A percentile compares a stretch with the other conserved stretches of the same genome.
Evolutionary conservation across 2,329 filamentous ascomycete genomes (phyloP).

Genomic region (Tolypocladium capitatum): DNA sequence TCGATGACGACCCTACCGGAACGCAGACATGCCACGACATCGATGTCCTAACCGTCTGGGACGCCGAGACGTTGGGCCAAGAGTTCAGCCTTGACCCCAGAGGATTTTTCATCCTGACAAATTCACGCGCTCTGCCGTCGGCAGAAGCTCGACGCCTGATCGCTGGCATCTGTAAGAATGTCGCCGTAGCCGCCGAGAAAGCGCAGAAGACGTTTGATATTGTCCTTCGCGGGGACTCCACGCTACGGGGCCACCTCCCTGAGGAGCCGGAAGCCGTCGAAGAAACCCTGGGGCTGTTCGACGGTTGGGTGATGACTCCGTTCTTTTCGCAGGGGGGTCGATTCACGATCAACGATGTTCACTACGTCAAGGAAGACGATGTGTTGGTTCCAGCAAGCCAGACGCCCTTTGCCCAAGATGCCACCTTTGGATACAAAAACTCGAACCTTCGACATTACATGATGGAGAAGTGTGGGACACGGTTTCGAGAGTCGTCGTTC

Average conservation of each 20-base stretch:
- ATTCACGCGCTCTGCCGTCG: constrained; percentile 39
- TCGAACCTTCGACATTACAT: constrained; percentile 36
- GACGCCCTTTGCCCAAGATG: constrained; percentile 43
- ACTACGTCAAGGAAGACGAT: constrained; percentile 42
- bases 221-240: constrained; percentile 42
- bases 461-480: constrained; percentile 31
- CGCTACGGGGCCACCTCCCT: constrained; percentile 40
- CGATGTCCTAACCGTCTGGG: constrained; percentile 40
- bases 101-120: constrained; percentile 48
- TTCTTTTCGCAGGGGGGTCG: constrained; percentile 45
- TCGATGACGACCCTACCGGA: constrained; percentile 45
- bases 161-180: constrained; percentile 32
- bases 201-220: constrained; percentile 32
- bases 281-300: constrained; percentile 30
- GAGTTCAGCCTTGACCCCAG: constrained; percentile 26
- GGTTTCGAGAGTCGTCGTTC: constrained; percentile 12
- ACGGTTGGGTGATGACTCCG: constrained; percentile 39
- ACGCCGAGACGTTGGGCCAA: constrained; percentile 25
- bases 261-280: constrained; percentile 38
- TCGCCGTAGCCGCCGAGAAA: constrained; percentile 28
- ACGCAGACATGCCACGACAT: constrained; percentile 48
- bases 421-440: constrained; percentile 41
- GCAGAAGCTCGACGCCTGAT: constrained; percentile 31
- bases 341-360: constrained; percentile 39
- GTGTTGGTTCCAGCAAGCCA: constrained; percentile 25